Evolutionary conservation across 2,329 filamentous ascomycete genomes (phyloP).

Genomic region (Fusarium globosum): DNA sequence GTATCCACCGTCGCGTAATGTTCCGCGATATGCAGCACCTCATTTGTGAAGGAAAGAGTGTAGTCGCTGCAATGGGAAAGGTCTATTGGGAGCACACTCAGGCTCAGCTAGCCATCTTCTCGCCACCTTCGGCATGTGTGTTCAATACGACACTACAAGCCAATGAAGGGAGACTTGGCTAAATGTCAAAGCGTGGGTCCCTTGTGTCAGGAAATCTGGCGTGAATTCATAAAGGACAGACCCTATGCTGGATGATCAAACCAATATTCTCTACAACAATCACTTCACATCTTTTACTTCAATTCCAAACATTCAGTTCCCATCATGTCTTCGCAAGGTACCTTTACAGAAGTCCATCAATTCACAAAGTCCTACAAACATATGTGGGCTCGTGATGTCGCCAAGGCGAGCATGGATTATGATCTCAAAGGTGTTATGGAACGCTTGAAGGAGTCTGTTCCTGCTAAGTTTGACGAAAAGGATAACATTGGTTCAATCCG

Average conservation of each 20-base stretch:
- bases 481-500: neutral
- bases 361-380: neutral
- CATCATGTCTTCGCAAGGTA: neutral
- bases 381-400: neutral
- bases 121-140: neutral
- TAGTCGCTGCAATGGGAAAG: neutral
- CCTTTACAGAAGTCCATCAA: neutral
- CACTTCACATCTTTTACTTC: neutral
- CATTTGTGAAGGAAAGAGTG: no score
- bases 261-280: neutral
- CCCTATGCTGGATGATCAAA: neutral
- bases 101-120: neutral
- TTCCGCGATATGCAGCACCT: no score
- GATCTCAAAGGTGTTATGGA: neutral
- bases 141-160: no score
- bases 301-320: neutral
- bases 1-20: no score
- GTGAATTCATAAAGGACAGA: neutral
- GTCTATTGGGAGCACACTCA: fast-evolving
- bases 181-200: neutral
- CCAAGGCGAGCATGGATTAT: neutral
- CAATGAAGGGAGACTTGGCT: fast-evolving
- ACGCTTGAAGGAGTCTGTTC: neutral
- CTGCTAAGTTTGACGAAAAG: fast-evolving
- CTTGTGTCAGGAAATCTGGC: fast-evolving